A percentile compares a stretch with the other conserved stretches of the same genome.
These are phyloP conservation scores for Lonicera japonica DNA, from an alignment of 129 eudicot genomes.

Conservation along the genomic window DNA sequence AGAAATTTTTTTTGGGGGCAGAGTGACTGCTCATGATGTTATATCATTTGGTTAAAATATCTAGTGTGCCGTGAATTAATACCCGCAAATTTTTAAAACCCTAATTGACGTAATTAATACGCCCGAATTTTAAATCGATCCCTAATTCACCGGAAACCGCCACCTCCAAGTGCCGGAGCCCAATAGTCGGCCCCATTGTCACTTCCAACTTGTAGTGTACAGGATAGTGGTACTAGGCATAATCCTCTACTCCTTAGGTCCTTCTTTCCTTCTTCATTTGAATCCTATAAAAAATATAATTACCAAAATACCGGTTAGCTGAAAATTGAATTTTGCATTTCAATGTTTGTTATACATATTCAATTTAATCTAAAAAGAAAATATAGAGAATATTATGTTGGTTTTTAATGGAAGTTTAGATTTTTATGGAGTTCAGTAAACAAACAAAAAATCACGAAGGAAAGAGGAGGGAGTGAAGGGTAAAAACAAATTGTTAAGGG, in stretches of 20 bases:
- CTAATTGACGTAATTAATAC: too few species aligned
- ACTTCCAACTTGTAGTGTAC: conserved; percentile 55
- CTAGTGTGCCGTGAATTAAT: conserved; percentile 16
- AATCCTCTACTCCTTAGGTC: conserved; percentile 57
- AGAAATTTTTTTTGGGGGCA: conserved; percentile 20
- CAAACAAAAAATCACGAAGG: too few species aligned
- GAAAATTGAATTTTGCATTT: too few species aligned
- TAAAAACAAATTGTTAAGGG: too few species aligned
- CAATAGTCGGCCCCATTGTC: conserved; percentile 68
- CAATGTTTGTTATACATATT: too few species aligned
- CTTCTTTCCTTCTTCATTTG: conserved; percentile 24
- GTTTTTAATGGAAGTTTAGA: too few species aligned
- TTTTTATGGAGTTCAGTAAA: too few species aligned
- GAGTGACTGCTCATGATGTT: conserved; percentile 85
- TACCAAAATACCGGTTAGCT: too few species aligned
- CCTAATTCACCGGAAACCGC: conserved; percentile 58
- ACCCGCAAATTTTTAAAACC: not conserved
- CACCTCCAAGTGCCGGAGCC: conserved; percentile 71
- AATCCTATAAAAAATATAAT: conserved; percentile 12
- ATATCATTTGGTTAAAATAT: conserved; percentile 44
- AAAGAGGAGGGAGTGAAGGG: too few species aligned
- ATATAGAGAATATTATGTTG: too few species aligned
- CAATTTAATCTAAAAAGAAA: too few species aligned
- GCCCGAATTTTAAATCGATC: too few species aligned
- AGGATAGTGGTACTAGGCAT: conserved; percentile 53